Percentiles rank a stretch among this genome's conserved stretches.
These are phyloP conservation scores for Cryptococcus amylolentus DNA, from an alignment of 1,284 basidiomycete species.

Conservation along the genomic window DNA sequence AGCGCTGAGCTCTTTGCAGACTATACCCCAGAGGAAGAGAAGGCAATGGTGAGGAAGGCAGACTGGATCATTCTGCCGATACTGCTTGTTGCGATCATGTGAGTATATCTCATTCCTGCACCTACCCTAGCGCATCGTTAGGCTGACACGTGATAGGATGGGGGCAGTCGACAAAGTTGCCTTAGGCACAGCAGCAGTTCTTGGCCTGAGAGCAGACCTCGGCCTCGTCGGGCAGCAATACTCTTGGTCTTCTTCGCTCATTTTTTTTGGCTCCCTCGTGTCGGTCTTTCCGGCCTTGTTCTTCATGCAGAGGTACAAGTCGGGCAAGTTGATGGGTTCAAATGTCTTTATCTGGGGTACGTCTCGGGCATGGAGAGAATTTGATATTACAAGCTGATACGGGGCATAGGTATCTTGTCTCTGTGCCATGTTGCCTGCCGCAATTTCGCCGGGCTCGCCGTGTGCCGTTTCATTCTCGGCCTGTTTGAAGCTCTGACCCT, in stretches of 20 bases:
- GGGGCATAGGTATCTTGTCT: too few species aligned
- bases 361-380: too few species aligned
- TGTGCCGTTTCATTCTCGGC: conserved; percentile 20
- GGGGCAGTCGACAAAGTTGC: conserved; percentile 25
- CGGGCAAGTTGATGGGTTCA: too few species aligned
- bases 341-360: too few species aligned
- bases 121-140: not conserved
- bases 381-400: too few species aligned
- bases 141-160: not conserved
- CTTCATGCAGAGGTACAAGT: conserved; percentile 5
- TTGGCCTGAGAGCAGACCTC: conserved; percentile 18
- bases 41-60: conserved; percentile 18
- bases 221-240: conserved; percentile 26
- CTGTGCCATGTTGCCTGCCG: not conserved
- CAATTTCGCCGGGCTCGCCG: not conserved
- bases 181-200: conserved; percentile 24
- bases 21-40: conserved; percentile 25
- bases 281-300: conserved; percentile 11
- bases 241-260: conserved; percentile 23
- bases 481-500: conserved; percentile 4
- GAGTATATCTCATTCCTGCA: conserved; percentile 10
- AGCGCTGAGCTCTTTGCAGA: conserved; percentile 20
- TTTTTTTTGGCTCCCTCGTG: conserved; percentile 16
- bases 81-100: not conserved
- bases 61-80: not conserved